A percentile compares a stretch with the other conserved stretches of the same genome.
Conservation (phyloP, 371 early-diverging fungal species). For the Umbelopsis sp. region DNA sequence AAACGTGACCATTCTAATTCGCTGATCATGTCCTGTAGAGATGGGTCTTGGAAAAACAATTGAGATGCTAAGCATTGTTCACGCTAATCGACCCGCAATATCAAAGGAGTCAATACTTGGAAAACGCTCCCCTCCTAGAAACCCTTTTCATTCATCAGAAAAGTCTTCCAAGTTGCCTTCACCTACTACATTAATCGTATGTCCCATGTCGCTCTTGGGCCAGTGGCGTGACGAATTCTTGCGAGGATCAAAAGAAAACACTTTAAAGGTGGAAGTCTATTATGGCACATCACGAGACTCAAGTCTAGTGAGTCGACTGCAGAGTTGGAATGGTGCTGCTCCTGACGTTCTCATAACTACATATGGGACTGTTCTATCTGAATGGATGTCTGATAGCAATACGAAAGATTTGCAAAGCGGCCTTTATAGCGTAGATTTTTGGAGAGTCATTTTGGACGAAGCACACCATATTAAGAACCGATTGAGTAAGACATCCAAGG, state of each 20-base stretch:
- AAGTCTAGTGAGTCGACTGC: conserved; percentile 20
- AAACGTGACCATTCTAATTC: neutral
- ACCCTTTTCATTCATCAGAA: neutral
- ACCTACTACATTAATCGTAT: conserved; percentile 66
- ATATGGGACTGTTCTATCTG: conserved; percentile 64
- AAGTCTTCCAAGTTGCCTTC: conserved; percentile 26
- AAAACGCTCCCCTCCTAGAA: conserved; percentile 20
- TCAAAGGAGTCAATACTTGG: conserved; percentile 27
- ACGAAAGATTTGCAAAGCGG: conserved; percentile 5
- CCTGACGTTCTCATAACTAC: conserved; percentile 71
- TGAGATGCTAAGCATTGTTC: conserved; percentile 78
- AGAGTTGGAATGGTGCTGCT: conserved; percentile 40
- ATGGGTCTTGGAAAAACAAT: conserved; percentile 94
- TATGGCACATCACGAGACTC: conserved; percentile 53
- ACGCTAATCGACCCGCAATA: conserved; percentile 47
- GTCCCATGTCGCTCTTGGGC: conserved; percentile 71
- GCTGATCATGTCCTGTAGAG: conserved; percentile 40
- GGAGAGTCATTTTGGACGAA: conserved; percentile 77
- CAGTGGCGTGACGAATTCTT: conserved; percentile 76
- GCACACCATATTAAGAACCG: conserved; percentile 78
- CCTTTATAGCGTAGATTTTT: conserved; percentile 51
- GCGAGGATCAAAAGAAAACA: conserved; percentile 48
- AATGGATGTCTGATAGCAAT: conserved; percentile 32
- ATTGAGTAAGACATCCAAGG: conserved; percentile 59
- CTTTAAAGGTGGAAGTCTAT: conserved; percentile 53